Evolutionary conservation across 1,284 basidiomycete species (phyloP).

Genomic region (Pseudozyma flocculosa): DNA sequence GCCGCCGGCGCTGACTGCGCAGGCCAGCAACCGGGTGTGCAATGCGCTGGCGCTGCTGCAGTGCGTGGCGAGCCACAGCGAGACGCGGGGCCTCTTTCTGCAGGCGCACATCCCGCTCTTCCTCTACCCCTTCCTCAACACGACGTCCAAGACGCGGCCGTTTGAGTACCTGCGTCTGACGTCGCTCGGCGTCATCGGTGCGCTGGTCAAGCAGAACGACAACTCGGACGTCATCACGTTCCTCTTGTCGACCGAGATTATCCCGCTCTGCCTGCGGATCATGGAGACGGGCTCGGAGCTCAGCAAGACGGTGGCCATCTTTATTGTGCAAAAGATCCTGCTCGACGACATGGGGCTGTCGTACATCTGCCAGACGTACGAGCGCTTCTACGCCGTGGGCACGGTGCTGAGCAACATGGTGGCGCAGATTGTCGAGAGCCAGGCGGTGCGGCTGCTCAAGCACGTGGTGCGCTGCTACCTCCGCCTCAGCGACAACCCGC

Average conservation of each 20-base stretch:
- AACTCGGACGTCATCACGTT: conserved; percentile 99
- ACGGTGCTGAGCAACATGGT: conserved; percentile 99
- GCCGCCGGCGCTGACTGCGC: conserved; percentile 93
- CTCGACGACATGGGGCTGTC: conserved; percentile 96
- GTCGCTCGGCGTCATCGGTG: conserved; percentile 95
- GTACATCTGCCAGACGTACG: conserved; percentile 99
- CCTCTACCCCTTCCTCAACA: conserved; percentile 98
- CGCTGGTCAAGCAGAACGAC: conserved; percentile 93
- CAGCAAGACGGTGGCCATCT: conserved; percentile 99
- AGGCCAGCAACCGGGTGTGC: conserved; percentile 98
- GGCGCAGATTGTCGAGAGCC: conserved; percentile 74
- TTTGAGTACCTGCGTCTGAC: conserved; percentile 98
- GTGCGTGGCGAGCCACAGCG: conserved; percentile 70
- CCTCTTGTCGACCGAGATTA: conserved; percentile 97
- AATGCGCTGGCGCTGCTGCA: conserved; percentile 96
- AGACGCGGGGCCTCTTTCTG: conserved; percentile 54
- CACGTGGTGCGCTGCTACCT: conserved; percentile 98
- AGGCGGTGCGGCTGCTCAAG: conserved; percentile 92
- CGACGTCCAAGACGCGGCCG: conserved; percentile 95
- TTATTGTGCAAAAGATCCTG: conserved; percentile 99
- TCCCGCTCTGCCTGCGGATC: conserved; percentile 96
- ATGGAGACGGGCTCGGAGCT: conserved; percentile 99
- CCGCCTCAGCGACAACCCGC: conserved; percentile 89
- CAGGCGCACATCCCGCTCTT: conserved; percentile 94
- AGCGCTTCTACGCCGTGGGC: conserved; percentile 97